Evolutionary conservation across 805 yeast species (phyloP).

Genomic region (Candida koratica): DNA sequence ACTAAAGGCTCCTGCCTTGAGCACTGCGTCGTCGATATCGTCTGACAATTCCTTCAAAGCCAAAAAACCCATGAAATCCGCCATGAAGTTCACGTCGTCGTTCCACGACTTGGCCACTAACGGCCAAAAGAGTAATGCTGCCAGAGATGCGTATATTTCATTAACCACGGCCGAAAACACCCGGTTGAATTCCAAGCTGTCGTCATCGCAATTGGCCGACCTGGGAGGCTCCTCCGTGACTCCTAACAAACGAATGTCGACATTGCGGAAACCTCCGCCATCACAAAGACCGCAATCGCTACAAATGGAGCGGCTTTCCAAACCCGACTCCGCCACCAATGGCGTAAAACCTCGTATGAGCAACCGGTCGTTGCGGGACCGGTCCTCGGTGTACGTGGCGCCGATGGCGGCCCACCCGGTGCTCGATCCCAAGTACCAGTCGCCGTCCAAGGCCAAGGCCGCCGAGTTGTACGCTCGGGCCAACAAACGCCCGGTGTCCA

Average conservation of each 20-base stretch:
- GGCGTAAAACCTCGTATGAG: slow-evolving; percentile 23
- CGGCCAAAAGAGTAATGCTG: slow-evolving; percentile 32
- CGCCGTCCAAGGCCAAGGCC: slow-evolving; percentile 42
- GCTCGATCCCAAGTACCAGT: slow-evolving; percentile 32
- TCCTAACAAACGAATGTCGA: slow-evolving; percentile 20
- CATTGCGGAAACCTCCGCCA: slow-evolving; percentile 26
- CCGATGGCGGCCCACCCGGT: slow-evolving; percentile 41
- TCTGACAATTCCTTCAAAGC: slow-evolving; percentile 21
- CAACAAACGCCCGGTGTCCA: slow-evolving; percentile 37
- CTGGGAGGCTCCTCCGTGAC: slow-evolving; percentile 10
- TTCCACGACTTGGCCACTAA: slow-evolving; percentile 15
- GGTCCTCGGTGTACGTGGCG: slow-evolving; percentile 26
- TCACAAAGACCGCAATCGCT: slow-evolving; percentile 31
- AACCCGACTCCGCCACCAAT: slow-evolving; percentile 3
- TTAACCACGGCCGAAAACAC: slow-evolving; percentile 79
- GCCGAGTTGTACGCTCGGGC: slow-evolving; percentile 55
- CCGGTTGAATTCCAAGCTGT: slow-evolving; percentile 60
- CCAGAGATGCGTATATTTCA: slow-evolving; percentile 62
- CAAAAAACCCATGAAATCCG: slow-evolving; percentile 48
- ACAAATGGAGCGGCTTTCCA: slow-evolving; percentile 10
- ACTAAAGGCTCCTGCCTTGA: slow-evolving; percentile 22
- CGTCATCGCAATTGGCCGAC: slow-evolving; percentile 37
- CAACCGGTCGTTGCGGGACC: slow-evolving; percentile 24
- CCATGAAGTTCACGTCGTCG: slow-evolving; percentile 41
- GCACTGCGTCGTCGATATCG: slow-evolving; percentile 30